Evolutionary conservation across 345 rosid genomes (phyloP).

Genomic region (Populus alba): DNA sequence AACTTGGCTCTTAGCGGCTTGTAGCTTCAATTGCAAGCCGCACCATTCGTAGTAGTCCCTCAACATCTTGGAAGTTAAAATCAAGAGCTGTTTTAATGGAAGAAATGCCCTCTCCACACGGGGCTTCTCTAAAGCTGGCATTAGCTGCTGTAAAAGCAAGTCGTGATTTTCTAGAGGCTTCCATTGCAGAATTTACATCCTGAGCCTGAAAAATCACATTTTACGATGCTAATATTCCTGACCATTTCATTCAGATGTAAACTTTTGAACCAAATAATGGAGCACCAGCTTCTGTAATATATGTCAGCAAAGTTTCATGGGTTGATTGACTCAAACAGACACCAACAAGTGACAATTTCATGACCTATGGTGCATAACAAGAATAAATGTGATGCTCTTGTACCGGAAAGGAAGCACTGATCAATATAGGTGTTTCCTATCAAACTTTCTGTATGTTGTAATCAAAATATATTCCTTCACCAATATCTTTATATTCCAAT

Average conservation of each 20-base stretch:
- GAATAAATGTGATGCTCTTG: background rate
- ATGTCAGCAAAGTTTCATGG: background rate
- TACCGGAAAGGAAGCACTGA: background rate
- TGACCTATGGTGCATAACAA: background rate
- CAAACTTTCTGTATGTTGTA: background rate
- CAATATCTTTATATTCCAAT: background rate
- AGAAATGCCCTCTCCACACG: slow-evolving; percentile 51
- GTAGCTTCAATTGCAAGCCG: slow-evolving; percentile 82
- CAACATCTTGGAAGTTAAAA: slow-evolving; percentile 88
- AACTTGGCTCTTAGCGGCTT: slow-evolving; percentile 36
- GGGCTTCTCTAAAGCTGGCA: slow-evolving; percentile 49
- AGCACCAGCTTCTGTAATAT: background rate
- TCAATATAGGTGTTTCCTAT: background rate
- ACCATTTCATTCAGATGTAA: background rate
- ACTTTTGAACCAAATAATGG: background rate
- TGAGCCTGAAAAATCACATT: slow-evolving; percentile 56
- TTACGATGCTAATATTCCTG: background rate
- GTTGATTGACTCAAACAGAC: background rate
- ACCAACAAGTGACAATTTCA: background rate
- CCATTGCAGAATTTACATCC: slow-evolving; percentile 81
- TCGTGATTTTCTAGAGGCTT: slow-evolving; percentile 87
- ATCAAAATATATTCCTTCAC: background rate
- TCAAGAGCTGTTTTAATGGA: slow-evolving; percentile 84
- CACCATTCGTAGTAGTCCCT: slow-evolving; percentile 70
- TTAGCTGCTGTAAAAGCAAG: slow-evolving; percentile 62